Conservation (phyloP, 208 protist species). For the Trypanosoma boissoni region DNA sequence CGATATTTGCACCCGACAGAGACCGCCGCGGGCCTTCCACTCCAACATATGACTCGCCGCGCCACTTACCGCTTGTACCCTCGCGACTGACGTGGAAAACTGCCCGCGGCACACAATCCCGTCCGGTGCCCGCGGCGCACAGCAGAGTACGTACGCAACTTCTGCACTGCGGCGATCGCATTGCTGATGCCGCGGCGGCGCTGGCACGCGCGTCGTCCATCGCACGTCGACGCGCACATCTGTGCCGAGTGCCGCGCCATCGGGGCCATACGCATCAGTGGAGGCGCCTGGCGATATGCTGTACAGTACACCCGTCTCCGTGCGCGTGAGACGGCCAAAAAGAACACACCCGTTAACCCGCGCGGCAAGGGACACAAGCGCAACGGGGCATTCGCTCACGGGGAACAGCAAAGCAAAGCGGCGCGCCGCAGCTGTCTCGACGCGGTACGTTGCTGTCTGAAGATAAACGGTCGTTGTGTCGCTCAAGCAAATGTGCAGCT, state of each 20-base stretch:
- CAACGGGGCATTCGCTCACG: slow-evolving; percentile 51
- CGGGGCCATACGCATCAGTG: neutral
- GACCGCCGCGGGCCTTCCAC: slow-evolving; percentile 21
- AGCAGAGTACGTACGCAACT: slow-evolving; percentile 57
- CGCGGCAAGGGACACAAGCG: slow-evolving; percentile 35
- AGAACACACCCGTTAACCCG: slow-evolving; percentile 34
- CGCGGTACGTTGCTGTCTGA: slow-evolving; percentile 38
- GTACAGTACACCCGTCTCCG: slow-evolving; percentile 4
- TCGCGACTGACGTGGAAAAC: slow-evolving; percentile 28
- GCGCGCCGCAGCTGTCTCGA: slow-evolving; percentile 8
- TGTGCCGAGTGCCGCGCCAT: neutral
- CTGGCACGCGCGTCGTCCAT: slow-evolving; percentile 13
- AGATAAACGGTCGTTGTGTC: slow-evolving; percentile 44
- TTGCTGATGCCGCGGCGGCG: too few species aligned
- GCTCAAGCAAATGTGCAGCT: slow-evolving; percentile 31
- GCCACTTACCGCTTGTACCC: slow-evolving; percentile 48
- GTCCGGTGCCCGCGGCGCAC: slow-evolving; percentile 51
- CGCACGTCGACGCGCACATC: slow-evolving; percentile 22
- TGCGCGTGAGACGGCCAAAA: slow-evolving; percentile 38
- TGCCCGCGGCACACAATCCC: slow-evolving; percentile 33
- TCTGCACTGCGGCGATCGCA: neutral
- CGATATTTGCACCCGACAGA: slow-evolving; percentile 2
- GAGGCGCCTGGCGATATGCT: slow-evolving; percentile 14
- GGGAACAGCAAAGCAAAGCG: slow-evolving; percentile 57
- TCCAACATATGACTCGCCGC: slow-evolving; percentile 2